Evolutionary conservation across 1,284 basidiomycete genomes (phyloP), one percentile per base, ranked within the genome.

Genomic region (Sphaerobolus stellatus): DNA sequence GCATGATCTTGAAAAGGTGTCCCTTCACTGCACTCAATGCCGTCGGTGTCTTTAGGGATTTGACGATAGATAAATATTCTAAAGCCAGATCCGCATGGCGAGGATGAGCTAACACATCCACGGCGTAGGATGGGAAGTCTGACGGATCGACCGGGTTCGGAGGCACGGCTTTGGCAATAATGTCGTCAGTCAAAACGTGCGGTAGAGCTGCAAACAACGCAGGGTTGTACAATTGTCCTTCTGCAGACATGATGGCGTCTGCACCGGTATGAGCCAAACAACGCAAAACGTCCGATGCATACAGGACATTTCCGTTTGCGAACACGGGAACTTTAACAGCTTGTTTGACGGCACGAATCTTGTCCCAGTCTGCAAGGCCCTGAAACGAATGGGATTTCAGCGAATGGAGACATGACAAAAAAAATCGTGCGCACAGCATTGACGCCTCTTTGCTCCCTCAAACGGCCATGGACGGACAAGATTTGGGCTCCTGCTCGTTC

Each of bases 231-330:
- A 99, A 75, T 62, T 97, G 91, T 0, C 92, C 96, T 71, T 99
- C 96, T 1, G 96, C 96, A 50, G 84, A 88, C 95, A 98, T 98
- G 59, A 98, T 85, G 0, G 87, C 96, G 64, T 98, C 92, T 3
- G 85, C 89, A 2, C 92, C 90, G 0, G 96, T 99, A 31, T 81
- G 79, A 14, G 80, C 77, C 24, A 99, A 71, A 66, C 94, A 96
- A 5, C 77, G 75, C 41, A 81, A 77, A 49, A 95, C 83, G 68
- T 99, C 94, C 24, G 84, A 80, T 45, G 88, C 80, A 68, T 82
- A 94, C 9, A 98, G 81, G 48, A 98, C 84, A 68, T 98, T 98
- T n/a, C 96, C 96, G 68, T 99, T 99, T 0, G 96, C 95, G 66
- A 99, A 92, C 2, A 98, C 94, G 0, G 96, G 96, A 0, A 98